Evolutionary conservation across 805 yeast genomes (phyloP).

Genomic region (Wickerhamiella lipophila): DNA sequence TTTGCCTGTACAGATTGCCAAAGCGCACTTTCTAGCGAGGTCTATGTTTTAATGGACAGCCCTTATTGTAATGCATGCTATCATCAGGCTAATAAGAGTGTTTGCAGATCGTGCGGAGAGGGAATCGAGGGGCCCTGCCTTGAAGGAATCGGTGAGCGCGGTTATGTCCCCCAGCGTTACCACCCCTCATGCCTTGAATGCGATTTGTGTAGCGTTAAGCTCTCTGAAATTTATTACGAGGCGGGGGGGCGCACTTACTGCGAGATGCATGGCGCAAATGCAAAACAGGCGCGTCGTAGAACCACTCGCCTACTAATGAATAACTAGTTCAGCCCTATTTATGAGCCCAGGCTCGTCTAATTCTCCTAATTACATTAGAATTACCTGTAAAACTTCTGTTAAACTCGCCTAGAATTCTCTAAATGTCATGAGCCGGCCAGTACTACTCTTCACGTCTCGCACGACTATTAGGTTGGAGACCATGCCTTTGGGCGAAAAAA

Average conservation of each 20-base stretch:
- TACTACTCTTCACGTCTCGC: no score
- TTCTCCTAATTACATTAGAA: not conserved
- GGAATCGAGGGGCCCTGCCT: conserved; percentile 90
- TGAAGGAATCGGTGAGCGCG: conserved; percentile 34
- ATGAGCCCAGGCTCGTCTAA: conserved; percentile 3
- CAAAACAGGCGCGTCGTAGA: conserved; percentile 20
- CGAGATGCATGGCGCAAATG: conserved; percentile 25
- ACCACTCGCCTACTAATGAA: conserved; percentile 9
- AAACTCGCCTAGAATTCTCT: not conserved
- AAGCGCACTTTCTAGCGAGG: conserved; percentile 24
- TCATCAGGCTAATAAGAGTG: conserved; percentile 61
- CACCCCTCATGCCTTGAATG: conserved; percentile 67
- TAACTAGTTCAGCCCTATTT: not conserved
- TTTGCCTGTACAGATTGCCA: conserved; percentile 62
- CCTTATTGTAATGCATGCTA: conserved; percentile 75
- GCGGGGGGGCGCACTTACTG: conserved; percentile 27
- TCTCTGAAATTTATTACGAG: conserved; percentile 27
- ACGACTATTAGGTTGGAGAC: no score
- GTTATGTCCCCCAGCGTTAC: conserved; percentile 38
- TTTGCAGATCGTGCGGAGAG: conserved; percentile 53
- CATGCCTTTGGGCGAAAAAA: conserved; percentile 40
- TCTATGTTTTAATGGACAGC: conserved; percentile 59
- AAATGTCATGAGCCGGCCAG: no score
- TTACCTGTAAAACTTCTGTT: not conserved
- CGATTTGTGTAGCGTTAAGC: conserved; percentile 36